Conservation (phyloP, 2,329 filamentous ascomycete species). For the Xylaria digitata region DNA sequence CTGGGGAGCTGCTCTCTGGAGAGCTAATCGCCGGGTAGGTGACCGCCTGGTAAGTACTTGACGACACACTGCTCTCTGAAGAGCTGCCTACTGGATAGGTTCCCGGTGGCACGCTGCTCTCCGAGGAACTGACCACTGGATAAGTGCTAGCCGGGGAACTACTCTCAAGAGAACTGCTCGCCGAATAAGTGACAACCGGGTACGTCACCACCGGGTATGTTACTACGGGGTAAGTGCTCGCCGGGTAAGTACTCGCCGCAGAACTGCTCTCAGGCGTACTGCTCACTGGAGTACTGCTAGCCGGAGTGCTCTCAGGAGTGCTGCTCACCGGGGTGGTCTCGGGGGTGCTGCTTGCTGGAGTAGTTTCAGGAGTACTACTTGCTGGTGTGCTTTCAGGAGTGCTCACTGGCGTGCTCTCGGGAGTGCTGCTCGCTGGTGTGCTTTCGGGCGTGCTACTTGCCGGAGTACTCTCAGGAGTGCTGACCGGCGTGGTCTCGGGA, state of each 20-base stretch:
- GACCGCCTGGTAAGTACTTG: no score
- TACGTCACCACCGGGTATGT: conserved; percentile 14
- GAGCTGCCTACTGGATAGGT: neutral
- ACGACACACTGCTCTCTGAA: neutral
- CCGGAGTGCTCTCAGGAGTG: neutral
- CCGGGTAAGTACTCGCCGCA: neutral
- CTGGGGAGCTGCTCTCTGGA: neutral
- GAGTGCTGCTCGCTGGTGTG: no score
- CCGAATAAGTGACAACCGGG: conserved; percentile 2
- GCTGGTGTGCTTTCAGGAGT: no score
- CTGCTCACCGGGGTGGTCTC: no score
- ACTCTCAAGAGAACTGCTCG: neutral
- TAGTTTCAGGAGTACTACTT: no score
- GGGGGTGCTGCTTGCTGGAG: no score
- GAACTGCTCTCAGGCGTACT: neutral
- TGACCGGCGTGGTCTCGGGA: neutral
- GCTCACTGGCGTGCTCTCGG: no score
- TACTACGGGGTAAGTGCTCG: neutral
- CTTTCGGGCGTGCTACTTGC: no score
- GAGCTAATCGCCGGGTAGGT: neutral
- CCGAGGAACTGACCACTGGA: conserved; percentile 17
- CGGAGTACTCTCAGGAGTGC: neutral
- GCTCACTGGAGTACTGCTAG: neutral
- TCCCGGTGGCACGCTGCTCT: conserved; percentile 2
- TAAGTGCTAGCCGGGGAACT: conserved; percentile 17